A percentile compares a stretch with the other conserved stretches of the same genome.
Conservation (phyloP, 2,329 filamentous ascomycete species). For the Coniochaeta ligniaria region DNA sequence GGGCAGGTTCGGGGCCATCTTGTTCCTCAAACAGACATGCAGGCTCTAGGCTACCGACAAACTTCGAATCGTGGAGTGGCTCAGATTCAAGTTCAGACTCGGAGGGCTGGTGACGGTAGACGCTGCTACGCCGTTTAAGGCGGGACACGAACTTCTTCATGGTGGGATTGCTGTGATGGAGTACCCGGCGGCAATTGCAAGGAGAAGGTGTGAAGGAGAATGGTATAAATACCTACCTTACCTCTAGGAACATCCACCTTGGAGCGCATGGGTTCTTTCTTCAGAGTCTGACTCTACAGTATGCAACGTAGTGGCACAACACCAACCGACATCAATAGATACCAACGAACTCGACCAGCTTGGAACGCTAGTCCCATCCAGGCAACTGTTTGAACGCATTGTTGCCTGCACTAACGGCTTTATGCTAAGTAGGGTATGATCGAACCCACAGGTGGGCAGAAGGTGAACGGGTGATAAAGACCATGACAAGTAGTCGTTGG, state of each 20-base stretch:
- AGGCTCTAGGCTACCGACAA: background rate
- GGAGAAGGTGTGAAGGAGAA: background rate
- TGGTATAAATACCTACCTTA: background rate
- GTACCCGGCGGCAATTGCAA: background rate
- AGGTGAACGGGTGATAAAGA: too few species aligned
- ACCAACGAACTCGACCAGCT: too few species aligned
- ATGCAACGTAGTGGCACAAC: background rate
- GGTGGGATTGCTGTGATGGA: background rate
- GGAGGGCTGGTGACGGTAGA: background rate
- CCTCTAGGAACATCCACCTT: background rate
- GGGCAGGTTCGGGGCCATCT: background rate
- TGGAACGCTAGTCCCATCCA: background rate
- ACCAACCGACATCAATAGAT: background rate
- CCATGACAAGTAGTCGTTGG: too few species aligned
- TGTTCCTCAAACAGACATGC: background rate
- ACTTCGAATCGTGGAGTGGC: background rate
- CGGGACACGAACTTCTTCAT: background rate
- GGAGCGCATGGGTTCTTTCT: background rate
- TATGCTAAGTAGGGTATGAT: background rate
- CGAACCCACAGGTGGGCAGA: too few species aligned
- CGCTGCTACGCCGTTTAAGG: background rate
- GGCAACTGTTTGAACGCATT: background rate
- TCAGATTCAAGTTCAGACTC: background rate
- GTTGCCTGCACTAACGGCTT: background rate
- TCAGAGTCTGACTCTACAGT: background rate